phyloP scores from a whole-genome alignment of 1,139 yeast species.

The Debaryomycetaceae sp. region DNA sequence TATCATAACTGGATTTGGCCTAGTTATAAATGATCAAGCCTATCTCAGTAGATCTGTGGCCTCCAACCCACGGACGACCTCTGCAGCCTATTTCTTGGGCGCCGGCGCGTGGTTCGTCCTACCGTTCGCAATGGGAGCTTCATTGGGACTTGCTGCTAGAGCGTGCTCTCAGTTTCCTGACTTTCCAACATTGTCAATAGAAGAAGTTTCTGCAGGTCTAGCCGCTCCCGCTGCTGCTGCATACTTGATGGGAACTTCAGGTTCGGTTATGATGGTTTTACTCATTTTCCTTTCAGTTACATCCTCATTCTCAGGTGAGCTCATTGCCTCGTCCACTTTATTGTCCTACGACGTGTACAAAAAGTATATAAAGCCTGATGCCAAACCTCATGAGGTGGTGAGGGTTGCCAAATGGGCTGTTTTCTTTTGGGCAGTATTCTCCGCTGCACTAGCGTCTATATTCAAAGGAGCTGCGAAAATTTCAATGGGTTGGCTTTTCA shows the following conservation, averaged over 20 bases:
- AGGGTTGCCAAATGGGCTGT: conserved; percentile 26
- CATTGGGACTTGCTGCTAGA: conserved; percentile 24
- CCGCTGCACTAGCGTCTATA: conserved; percentile 29
- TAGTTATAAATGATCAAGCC: conserved; percentile 28
- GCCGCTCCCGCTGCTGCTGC: conserved; percentile 25
- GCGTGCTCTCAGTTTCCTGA: conserved; percentile 20
- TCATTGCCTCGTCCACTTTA: conserved; percentile 29
- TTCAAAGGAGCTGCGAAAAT: conserved; percentile 23
- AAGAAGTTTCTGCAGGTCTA: conserved; percentile 26
- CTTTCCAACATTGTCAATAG: conserved; percentile 23
- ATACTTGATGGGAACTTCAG: conserved; percentile 25
- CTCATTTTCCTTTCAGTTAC: conserved; percentile 29
- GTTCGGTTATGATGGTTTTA: conserved; percentile 26
- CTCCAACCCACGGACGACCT: conserved; percentile 29
- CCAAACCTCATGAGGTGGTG: conserved; percentile 23
- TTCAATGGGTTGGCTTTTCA: conserved; percentile 33
- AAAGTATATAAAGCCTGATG: conserved; percentile 23
- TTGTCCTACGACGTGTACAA: conserved; percentile 29
- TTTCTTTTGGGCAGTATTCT: conserved; percentile 24
- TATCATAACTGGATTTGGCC: conserved; percentile 27
- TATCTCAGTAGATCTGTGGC: conserved; percentile 35
- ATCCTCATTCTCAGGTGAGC: conserved; percentile 29
- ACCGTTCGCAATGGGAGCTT: conserved; percentile 28
- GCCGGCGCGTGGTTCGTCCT: conserved; percentile 21
- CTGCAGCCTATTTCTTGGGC: conserved; percentile 36